Conservation (phyloP, 805 yeast species). For the Saccharomycopsis schoenii region DNA sequence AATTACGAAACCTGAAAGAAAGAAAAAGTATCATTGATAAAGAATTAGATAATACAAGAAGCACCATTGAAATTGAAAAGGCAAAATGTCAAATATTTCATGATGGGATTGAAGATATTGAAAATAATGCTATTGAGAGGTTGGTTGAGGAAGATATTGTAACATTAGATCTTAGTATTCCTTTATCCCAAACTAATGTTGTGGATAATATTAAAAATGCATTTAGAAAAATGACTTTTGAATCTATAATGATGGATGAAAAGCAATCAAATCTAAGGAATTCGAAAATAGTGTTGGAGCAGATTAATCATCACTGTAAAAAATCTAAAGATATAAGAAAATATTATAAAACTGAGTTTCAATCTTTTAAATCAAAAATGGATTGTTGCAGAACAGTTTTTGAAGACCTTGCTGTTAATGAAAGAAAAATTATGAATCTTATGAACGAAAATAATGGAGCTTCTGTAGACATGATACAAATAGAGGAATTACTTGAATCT, state of each 20-base stretch:
- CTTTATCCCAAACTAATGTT: slow-evolving; percentile 13
- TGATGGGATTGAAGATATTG: slow-evolving; percentile 4
- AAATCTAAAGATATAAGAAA: neutral
- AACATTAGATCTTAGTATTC: neutral
- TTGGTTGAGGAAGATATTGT: slow-evolving; percentile 6
- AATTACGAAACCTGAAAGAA: slow-evolving; percentile 7
- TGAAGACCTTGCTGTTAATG: slow-evolving; percentile 6
- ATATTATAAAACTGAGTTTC: slow-evolving; percentile 3
- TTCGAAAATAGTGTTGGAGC: neutral
- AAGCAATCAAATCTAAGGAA: neutral
- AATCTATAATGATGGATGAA: neutral
- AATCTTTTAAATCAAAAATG: slow-evolving; percentile 2
- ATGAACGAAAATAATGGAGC: neutral
- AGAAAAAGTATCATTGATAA: slow-evolving; percentile 2
- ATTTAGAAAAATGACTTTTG: slow-evolving; percentile 1
- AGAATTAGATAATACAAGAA: slow-evolving; percentile 11
- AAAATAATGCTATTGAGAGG: slow-evolving; percentile 9
- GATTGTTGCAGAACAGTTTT: slow-evolving; percentile 2
- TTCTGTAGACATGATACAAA: neutral
- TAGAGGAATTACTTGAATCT: neutral
- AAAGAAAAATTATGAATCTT: neutral
- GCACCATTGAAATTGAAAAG: slow-evolving; percentile 13
- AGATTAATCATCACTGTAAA: neutral
- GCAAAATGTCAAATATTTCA: slow-evolving; percentile 1
- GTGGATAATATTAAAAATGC: slow-evolving; percentile 14